Conservation (phyloP, 768 basidiomycete species). For the Lanmaoa rubissima region DNA sequence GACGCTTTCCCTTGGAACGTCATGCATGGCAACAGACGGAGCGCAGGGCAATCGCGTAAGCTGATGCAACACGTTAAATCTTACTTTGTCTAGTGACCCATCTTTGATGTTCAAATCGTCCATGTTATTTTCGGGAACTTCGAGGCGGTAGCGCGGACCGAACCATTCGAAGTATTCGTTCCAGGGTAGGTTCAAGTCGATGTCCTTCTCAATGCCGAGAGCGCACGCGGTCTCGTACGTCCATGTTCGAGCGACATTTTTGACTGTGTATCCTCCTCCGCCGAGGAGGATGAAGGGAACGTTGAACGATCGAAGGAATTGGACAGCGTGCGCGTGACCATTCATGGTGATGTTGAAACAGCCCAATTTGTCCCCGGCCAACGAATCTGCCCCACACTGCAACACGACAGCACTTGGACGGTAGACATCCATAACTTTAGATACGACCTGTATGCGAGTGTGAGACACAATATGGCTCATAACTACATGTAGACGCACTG, state of each 20-base stretch:
- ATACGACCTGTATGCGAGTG: constrained; percentile 56
- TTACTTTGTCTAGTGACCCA: constrained; percentile 74
- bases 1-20: constrained; percentile 72
- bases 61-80: constrained; percentile 59
- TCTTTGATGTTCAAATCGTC: constrained; percentile 87
- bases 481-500: constrained; percentile 49
- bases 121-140: constrained; percentile 91
- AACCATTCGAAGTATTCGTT: constrained; percentile 97
- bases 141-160: constrained; percentile 90
- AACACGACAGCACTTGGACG: constrained; percentile 85
- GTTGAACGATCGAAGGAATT: constrained; percentile 78
- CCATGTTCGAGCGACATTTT: constrained; percentile 95
- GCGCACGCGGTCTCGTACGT: constrained; percentile 96
- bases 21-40: constrained; percentile 85
- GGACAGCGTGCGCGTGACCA: constrained; percentile 90
- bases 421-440: constrained; percentile 83
- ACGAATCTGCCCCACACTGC: constrained; percentile 95
- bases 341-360: constrained; percentile 96
- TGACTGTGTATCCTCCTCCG: constrained; percentile 95
- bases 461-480: neutral
- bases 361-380: constrained; percentile 93
- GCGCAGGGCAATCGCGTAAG: constrained; percentile 63
- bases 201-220: constrained; percentile 77
- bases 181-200: constrained; percentile 79
- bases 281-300: constrained; percentile 90